These are phyloP conservation scores for Bipolaris cookei DNA, from an alignment of 2,329 filamentous ascomycete species.

Conservation along the genomic window DNA sequence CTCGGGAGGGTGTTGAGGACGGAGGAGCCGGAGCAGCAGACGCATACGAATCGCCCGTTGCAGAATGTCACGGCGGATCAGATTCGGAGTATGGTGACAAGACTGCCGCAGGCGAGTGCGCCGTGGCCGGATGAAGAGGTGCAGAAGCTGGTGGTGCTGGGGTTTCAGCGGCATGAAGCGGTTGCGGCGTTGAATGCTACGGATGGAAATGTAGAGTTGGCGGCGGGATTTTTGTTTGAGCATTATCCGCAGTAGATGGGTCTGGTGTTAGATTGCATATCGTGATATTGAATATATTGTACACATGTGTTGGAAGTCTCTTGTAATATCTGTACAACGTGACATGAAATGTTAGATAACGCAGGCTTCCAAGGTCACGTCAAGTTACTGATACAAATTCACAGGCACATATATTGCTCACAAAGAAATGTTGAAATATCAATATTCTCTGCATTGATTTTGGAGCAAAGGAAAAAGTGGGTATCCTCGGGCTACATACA, in stretches of 20 bases:
- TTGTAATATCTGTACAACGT: no score
- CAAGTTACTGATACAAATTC: no score
- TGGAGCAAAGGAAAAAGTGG: neutral
- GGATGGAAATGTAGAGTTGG: slow-evolving; percentile 57
- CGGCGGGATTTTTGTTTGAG: slow-evolving; percentile 57
- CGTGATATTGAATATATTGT: no score
- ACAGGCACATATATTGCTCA: no score
- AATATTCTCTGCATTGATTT: neutral
- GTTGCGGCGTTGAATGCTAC: slow-evolving; percentile 57
- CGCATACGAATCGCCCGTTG: slow-evolving; percentile 21
- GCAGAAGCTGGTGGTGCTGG: slow-evolving; percentile 53
- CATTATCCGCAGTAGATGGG: slow-evolving; percentile 36
- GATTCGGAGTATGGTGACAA: slow-evolving; percentile 41
- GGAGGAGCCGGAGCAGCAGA: slow-evolving; percentile 30
- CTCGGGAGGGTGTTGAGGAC: slow-evolving; percentile 61
- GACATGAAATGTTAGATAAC: no score
- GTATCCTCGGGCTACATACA: neutral
- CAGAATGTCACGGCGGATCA: slow-evolving; percentile 40
- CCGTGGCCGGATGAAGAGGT: slow-evolving; percentile 53
- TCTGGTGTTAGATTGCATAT: slow-evolving; percentile 12
- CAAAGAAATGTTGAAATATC: neutral
- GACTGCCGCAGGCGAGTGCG: slow-evolving; percentile 38
- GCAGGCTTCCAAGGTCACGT: no score
- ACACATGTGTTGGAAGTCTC: no score
- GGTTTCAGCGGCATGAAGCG: slow-evolving; percentile 55